Evolutionary conservation across 1,284 basidiomycete genomes (phyloP), one percentile per base, ranked within the genome.

Genomic region (Trametes sp.): DNA sequence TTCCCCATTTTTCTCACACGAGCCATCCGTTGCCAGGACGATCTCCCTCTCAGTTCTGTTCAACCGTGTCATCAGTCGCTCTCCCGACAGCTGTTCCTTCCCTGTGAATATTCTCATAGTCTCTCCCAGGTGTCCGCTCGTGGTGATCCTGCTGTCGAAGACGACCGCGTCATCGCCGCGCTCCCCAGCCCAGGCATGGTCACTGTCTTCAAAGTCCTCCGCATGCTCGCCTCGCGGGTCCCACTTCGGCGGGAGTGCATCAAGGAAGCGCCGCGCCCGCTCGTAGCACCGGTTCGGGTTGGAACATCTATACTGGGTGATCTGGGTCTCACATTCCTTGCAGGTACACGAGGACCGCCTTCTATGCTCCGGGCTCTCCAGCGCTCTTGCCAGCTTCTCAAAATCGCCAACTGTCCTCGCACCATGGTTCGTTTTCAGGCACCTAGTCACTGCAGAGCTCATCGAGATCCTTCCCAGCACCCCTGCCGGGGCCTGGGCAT

Each of bases 21-120:
- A 73, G 4, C 72, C 75, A 45, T 74, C 75, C 7, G 72, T 76
- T 41, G 70, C n/a, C n/a, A n/a, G 21, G 6, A 14, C 59, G 0
- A 29, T 84, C 64, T 21, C n/a, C 13, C 31, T 38, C 42, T 16
- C 14, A 4, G 38, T 6, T 2, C 21, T 4, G 8, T 8, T n/a
- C 42, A 23, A 7, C 5, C 14, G 23, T n/a, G 5, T 21, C n/a
- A 5, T 13, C 7, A 44, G 19, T n/a, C 42, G 4, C 8, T 23
- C n/a, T 3, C 5, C 23, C 5, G 5, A 44, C 7, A 23, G 7
- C 23, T 11, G n/a, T 2, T 21, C 11, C 7, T 11, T 21, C 11
- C 10, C 42, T 4, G 42, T 45, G 42, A 45, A 45, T 2, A 45
- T 45, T 6, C 42, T 24, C 11, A 45, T 11, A 1, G 24, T 24